These are phyloP conservation scores for Xylariaceae sp. DNA, from an alignment of 2,329 filamentous ascomycete genomes.

Conservation along the genomic window DNA sequence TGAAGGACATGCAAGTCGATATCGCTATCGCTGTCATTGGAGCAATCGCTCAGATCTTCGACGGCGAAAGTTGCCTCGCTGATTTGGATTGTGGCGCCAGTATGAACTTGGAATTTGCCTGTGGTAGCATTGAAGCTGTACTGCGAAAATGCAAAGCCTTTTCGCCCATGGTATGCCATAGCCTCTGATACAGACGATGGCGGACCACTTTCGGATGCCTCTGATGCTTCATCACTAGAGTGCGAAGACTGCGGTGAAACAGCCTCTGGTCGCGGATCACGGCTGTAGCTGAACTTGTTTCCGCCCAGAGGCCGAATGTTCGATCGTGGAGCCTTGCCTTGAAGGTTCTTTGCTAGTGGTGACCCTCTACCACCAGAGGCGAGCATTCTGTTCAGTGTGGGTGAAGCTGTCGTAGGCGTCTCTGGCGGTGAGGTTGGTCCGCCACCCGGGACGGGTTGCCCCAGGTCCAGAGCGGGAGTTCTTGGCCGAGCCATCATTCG, in stretches of 20 bases:
- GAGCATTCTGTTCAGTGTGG: conserved; percentile 24
- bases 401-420: conserved; percentile 36
- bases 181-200: conserved; percentile 27
- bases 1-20: conserved; percentile 22
- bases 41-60: conserved; percentile 29
- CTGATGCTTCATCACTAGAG: conserved; percentile 28
- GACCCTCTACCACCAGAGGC: conserved; percentile 18
- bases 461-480: conserved; percentile 28
- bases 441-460: conserved; percentile 21
- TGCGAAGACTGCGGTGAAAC: conserved; percentile 31
- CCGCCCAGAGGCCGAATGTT: conserved; percentile 34
- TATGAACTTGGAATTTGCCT: conserved; percentile 14
- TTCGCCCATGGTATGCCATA: conserved; percentile 19
- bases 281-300: conserved; percentile 28
- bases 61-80: conserved; percentile 27
- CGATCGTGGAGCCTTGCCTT: conserved; percentile 24
- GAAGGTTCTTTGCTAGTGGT: conserved; percentile 21
- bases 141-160: conserved; percentile 21
- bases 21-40: conserved; percentile 24
- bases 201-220: conserved; percentile 25
- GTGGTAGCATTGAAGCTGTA: too few species aligned
- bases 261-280: conserved; percentile 27
- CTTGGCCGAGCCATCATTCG: conserved; percentile 27
- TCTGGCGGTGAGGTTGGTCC: conserved; percentile 40
- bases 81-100: conserved; percentile 16